phyloP scores from a whole-genome alignment of 2,329 filamentous ascomycete species.

The Curvularia spicifera region DNA sequence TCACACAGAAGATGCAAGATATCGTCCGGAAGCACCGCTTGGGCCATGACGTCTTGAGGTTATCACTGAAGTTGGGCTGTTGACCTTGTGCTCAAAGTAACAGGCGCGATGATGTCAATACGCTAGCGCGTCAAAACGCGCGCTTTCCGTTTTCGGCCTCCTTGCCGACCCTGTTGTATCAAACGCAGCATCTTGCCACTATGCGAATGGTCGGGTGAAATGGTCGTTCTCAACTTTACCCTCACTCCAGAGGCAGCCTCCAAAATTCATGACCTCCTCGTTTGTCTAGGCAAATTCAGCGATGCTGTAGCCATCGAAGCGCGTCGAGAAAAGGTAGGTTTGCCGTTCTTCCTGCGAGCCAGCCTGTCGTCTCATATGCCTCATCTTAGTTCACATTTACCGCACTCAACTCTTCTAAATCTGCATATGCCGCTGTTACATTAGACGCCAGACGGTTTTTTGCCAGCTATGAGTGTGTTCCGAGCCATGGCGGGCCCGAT shows the following conservation, averaged over 20 bases:
- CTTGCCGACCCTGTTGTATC: constrained; percentile 7
- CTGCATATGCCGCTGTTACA: constrained; percentile 76
- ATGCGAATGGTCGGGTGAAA: constrained; percentile 30
- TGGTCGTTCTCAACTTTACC: constrained; percentile 69
- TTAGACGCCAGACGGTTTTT: constrained; percentile 74
- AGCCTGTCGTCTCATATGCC: constrained; percentile 26
- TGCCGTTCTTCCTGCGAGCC: constrained; percentile 19
- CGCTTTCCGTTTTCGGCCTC: constrained; percentile 22
- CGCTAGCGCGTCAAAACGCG: constrained; percentile 32
- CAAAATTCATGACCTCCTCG: constrained; percentile 73
- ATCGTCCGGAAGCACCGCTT: constrained; percentile 59
- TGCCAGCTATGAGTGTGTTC: constrained; percentile 70
- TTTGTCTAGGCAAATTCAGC: constrained; percentile 79
- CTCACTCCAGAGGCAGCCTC: constrained; percentile 74
- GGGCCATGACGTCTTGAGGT: constrained; percentile 29
- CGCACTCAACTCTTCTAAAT: constrained; percentile 79
- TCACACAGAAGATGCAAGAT: constrained; percentile 67
- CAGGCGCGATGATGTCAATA: constrained; percentile 22
- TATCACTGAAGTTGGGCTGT: constrained; percentile 7
- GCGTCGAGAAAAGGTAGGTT: constrained; percentile 67
- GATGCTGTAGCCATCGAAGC: constrained; percentile 80
- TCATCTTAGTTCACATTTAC: constrained; percentile 67
- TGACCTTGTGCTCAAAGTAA: constrained; percentile 4
- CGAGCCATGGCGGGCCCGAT: constrained; percentile 42
- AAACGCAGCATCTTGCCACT: constrained; percentile 7